Evolutionary conservation across 2,329 filamentous ascomycete species (phyloP), one percentile per base, ranked within the genome.

Genomic region (Fusarium goolgardi): DNA sequence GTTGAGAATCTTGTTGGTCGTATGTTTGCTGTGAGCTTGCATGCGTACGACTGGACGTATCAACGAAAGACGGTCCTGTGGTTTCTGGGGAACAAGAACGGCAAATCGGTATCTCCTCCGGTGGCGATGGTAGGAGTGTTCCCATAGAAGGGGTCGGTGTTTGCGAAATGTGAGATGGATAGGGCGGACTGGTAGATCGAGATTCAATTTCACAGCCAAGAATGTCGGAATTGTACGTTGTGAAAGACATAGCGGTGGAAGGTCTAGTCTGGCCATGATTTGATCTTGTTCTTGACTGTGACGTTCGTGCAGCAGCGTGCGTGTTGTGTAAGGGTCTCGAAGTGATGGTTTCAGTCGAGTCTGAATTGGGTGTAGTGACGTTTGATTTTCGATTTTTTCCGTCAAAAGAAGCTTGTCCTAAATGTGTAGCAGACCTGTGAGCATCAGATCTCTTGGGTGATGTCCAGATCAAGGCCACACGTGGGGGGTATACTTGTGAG

Each of bases 381-480:
- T 49, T 53, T 66, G 70, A 66, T 44, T 56, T 41, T 49, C 55
- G 49, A 31, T 59, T 29, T 58, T 20, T 46, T 27, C 39, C 44
- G 45, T 47, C 35, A 45, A 52, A 44, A 56, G 34, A 46, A 46
- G 32, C 52, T 54, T 67, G 41, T 58, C 43, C 44, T 49, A 47
- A 53, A 39, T 39, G 44, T 35, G 23, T 20, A 49, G 45, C 41
- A 21, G 34, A 32, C 27, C 18, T 13, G 34, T 62, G 37, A 34
- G 58, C 37, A 39, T 45, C 49, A 51, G 41, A 37, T 58, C 54
- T 51, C 47, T 53, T 37, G 54, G 62, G 50, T 50, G 63, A 71
- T 62, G 78, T 72, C 80, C 79, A 81, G 73, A 80, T 77, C 75
- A 81, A 74, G 75, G 79, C 78, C 62, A 80, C 76, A 67, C 75